Evolutionary conservation across 495 filamentous ascomycete species (phyloP).

Genomic region (Daldinia caldariorum): DNA sequence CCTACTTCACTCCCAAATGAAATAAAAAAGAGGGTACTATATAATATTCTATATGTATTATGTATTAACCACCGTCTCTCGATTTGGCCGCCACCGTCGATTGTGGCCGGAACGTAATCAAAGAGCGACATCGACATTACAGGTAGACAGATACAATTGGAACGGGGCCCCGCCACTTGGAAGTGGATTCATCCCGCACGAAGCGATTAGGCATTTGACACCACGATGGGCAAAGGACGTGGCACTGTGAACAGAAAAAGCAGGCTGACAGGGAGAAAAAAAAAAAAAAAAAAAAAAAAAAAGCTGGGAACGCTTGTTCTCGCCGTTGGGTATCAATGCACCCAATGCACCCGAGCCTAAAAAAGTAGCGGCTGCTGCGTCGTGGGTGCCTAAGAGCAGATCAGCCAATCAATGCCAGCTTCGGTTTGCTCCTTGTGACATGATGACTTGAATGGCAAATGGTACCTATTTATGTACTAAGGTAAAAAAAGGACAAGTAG

Average conservation of each 20-base stretch:
- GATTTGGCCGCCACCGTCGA: constrained; percentile 31
- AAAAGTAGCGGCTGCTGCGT: constrained; percentile 33
- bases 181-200: constrained; percentile 41
- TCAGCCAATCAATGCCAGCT: constrained; percentile 39
- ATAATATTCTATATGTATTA: constrained; percentile 34
- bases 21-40: constrained; percentile 28
- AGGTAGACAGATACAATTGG: constrained; percentile 33
- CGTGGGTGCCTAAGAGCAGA: constrained; percentile 45
- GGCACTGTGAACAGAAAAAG: constrained; percentile 37
- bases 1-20: constrained; percentile 31
- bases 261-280: constrained; percentile 17
- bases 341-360: constrained; percentile 49
- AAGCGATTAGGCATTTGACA: constrained; percentile 40
- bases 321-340: constrained; percentile 52
- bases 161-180: constrained; percentile 35
- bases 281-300: constrained; percentile 10
- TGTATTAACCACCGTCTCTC: constrained; percentile 35
- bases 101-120: constrained; percentile 37
- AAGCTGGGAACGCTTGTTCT: constrained; percentile 41
- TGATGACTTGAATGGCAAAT: constrained; percentile 42
- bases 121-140: constrained; percentile 22
- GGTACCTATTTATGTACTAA: constrained; percentile 22
- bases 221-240: constrained; percentile 35
- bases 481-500: constrained; percentile 37
- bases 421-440: constrained; percentile 37